Percentiles rank a stretch among this genome's conserved stretches.
Conservation (phyloP, 192 early-diverging fungal species). For the Glomus cerebriforme region DNA sequence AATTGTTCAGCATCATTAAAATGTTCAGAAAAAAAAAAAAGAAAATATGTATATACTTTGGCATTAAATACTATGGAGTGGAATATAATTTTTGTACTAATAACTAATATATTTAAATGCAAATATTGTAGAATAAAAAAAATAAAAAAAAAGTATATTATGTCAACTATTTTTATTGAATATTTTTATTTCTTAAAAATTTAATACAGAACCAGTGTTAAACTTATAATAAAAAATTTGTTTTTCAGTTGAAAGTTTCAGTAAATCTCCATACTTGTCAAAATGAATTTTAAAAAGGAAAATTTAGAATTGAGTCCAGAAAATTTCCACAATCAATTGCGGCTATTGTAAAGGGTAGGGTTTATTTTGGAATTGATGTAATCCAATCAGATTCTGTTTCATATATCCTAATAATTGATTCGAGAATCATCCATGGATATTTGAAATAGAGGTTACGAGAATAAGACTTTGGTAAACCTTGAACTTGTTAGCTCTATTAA, state of each 20-base stretch:
- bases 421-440: background rate
- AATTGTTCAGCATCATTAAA: no score
- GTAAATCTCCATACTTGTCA: constrained; percentile 48
- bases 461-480: background rate
- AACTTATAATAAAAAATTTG: no score
- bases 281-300: constrained; percentile 37
- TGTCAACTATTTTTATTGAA: no score
- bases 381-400: constrained; percentile 47
- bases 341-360: background rate
- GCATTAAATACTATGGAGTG: no score
- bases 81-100: no score
- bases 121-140: no score
- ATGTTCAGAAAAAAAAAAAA: no score
- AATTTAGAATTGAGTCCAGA: constrained; percentile 35
- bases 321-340: background rate
- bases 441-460: background rate
- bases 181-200: no score
- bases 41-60: no score
- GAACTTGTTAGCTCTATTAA: background rate
- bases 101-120: no score
- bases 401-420: constrained; percentile 23
- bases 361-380: background rate
- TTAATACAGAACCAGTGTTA: no score
- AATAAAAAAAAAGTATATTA: no score
- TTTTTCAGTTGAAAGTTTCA: constrained; percentile 58